phyloP scores from a whole-genome alignment of 805 yeast genomes.

The Debaryomyces maramus region DNA sequence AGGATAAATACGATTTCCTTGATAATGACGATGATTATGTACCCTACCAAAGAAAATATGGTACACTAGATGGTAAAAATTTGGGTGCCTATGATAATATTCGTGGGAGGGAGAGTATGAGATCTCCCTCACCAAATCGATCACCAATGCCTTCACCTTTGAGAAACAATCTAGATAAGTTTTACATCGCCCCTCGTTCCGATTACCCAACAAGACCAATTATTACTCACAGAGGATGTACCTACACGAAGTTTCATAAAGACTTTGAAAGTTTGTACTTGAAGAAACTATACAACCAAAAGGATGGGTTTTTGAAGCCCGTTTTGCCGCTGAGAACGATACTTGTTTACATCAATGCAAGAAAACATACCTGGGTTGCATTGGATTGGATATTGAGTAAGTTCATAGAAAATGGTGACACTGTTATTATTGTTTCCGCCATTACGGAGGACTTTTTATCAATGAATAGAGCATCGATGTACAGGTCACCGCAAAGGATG shows the following conservation, averaged over 20 bases:
- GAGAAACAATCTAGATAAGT: neutral
- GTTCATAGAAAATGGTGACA: conserved; percentile 64
- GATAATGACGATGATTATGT: conserved; percentile 17
- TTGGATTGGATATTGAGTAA: conserved; percentile 65
- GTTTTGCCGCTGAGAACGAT: conserved; percentile 54
- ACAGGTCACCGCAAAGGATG: conserved; percentile 19
- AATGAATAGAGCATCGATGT: conserved; percentile 9
- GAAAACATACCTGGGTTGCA: conserved; percentile 81
- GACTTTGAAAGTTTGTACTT: conserved; percentile 49
- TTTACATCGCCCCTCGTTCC: conserved; percentile 8
- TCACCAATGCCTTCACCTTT: conserved; percentile 8
- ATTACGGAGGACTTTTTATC: conserved; percentile 27
- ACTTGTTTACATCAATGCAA: conserved; percentile 65
- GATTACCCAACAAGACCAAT: conserved; percentile 43
- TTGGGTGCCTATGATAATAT: conserved; percentile 5
- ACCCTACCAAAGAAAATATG: conserved; percentile 10
- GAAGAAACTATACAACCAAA: conserved; percentile 29
- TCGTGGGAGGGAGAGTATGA: conserved; percentile 14
- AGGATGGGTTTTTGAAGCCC: conserved; percentile 23
- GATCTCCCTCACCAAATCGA: conserved; percentile 11
- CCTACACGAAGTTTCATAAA: conserved; percentile 47
- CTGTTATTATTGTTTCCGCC: conserved; percentile 60
- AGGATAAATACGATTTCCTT: conserved; percentile 17
- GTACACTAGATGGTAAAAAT: conserved; percentile 1
- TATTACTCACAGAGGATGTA: conserved; percentile 41